Percentiles rank a stretch among this genome's conserved stretches.
These are phyloP conservation scores for Pinus tabuliformis DNA, from an alignment of 75 land plant species.

Conservation along the genomic window DNA sequence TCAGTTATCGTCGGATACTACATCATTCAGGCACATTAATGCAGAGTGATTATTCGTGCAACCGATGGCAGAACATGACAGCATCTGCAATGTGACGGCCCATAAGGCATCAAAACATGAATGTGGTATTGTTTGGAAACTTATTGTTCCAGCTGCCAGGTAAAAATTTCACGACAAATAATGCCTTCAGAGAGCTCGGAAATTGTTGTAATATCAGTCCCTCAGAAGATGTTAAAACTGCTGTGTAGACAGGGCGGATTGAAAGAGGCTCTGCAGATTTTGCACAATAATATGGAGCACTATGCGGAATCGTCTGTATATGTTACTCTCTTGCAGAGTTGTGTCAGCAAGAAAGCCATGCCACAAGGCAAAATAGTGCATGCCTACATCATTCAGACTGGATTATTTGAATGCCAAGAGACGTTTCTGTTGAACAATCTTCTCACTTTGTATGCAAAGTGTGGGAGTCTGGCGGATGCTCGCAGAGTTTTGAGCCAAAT, in stretches of 20 bases:
- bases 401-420: constrained; percentile 16
- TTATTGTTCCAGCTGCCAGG: too few relatives aligned
- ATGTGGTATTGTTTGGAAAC: too few relatives aligned
- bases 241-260: background rate
- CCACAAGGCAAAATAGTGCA: background rate
- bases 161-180: too few relatives aligned
- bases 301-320: background rate
- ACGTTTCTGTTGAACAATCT: constrained; percentile 42
- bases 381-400: background rate
- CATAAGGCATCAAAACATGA: too few relatives aligned
- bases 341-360: background rate
- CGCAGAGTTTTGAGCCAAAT: constrained; percentile 22
- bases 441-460: constrained; percentile 48
- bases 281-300: background rate
- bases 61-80: too few relatives aligned
- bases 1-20: too few relatives aligned
- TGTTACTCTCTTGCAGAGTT: constrained; percentile 8
- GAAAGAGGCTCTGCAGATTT: constrained; percentile 1
- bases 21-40: too few relatives aligned
- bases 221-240: background rate
- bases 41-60: too few relatives aligned
- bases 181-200: too few relatives aligned
- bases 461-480: constrained; percentile 24
- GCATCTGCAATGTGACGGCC: too few relatives aligned
- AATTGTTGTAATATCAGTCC: too few relatives aligned